phyloP scores from a whole-genome alignment of 2,329 filamentous ascomycete species.

The Paecilomyces niveus region DNA sequence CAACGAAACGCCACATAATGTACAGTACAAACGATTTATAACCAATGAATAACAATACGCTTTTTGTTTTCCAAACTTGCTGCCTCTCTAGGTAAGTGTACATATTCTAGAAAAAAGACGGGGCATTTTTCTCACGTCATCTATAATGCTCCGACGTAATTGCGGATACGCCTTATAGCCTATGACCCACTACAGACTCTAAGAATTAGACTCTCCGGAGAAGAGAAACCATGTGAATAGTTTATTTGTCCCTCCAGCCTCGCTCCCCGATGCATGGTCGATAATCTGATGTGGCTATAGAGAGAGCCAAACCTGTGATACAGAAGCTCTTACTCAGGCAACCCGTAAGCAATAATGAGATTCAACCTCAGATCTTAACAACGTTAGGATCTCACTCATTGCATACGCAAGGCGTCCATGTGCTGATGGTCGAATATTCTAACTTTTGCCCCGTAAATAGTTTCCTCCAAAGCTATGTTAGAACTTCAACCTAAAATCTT shows the following conservation, averaged over 20 bases:
- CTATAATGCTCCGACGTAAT: background rate
- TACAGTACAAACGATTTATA: no score
- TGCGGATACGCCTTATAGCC: background rate
- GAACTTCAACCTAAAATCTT: background rate
- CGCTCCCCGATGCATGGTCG: background rate
- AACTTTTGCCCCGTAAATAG: background rate
- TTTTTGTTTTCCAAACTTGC: background rate
- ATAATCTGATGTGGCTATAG: no score
- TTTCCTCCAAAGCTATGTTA: background rate
- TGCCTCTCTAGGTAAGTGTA: background rate
- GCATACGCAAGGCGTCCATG: background rate
- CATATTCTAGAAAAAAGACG: background rate
- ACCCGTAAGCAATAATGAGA: no score
- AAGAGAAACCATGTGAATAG: background rate
- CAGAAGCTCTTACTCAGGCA: no score
- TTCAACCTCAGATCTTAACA: background rate
- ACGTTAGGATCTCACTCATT: background rate
- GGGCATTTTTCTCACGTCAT: background rate
- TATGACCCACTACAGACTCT: background rate
- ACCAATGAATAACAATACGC: no score
- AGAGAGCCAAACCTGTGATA: no score
- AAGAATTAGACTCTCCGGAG: no score
- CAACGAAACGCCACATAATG: no score
- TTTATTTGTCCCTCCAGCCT: background rate
- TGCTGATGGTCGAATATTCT: background rate